These are phyloP conservation scores for Nemania sp. DNA, from an alignment of 2,329 filamentous ascomycete species.

Conservation along the genomic window DNA sequence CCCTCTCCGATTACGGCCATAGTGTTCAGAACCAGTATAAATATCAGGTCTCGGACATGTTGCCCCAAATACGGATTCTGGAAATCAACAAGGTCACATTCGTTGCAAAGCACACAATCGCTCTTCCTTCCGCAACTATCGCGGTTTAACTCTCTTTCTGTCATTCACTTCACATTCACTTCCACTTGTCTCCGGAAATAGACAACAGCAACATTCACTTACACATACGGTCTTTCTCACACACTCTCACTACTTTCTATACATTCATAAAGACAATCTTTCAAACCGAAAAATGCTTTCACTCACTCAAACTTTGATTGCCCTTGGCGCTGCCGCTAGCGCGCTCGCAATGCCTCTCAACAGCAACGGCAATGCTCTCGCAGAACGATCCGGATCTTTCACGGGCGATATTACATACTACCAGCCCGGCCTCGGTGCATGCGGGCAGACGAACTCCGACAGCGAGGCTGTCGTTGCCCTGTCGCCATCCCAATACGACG, in stretches of 20 bases:
- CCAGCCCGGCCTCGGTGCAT: conserved; percentile 47
- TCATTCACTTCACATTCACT: conserved; percentile 27
- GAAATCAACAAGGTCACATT: conserved; percentile 18
- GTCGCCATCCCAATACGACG: conserved; percentile 43
- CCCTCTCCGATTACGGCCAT: neutral
- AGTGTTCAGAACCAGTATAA: conserved; percentile 23
- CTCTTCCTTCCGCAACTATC: conserved; percentile 13
- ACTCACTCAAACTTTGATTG: conserved; percentile 40
- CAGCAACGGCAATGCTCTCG: neutral
- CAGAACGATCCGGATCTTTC: conserved; percentile 27
- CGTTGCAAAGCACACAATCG: conserved; percentile 24
- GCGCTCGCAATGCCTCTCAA: conserved; percentile 31
- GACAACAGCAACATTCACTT: neutral
- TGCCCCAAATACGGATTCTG: neutral
- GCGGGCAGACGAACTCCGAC: conserved; percentile 44
- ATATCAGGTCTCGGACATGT: conserved; percentile 8
- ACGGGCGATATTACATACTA: conserved; percentile 48
- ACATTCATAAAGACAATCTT: conserved; percentile 11
- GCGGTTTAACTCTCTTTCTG: conserved; percentile 28
- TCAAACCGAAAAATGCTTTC: conserved; percentile 42
- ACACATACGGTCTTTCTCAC: neutral
- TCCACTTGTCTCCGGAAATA: conserved; percentile 21
- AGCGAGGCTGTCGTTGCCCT: conserved; percentile 47
- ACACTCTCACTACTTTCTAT: neutral
- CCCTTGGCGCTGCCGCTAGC: conserved; percentile 39